phyloP scores from a whole-genome alignment of 306 rosid genomes.

The Cucurbita maxima region DNA sequence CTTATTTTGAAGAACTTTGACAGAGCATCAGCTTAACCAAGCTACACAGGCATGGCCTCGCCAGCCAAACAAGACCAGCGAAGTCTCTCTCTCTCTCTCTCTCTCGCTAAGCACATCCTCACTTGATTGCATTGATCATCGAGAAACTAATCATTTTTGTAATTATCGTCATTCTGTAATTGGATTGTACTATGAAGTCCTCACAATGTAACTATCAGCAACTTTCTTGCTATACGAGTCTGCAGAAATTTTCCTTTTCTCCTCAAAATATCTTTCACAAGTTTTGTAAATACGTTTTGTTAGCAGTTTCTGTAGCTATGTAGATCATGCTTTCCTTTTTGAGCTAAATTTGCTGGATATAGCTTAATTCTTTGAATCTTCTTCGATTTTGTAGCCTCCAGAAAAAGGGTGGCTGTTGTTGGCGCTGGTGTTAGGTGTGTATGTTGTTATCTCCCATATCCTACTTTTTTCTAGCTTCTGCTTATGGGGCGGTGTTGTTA shows the following conservation, averaged over 20 bases:
- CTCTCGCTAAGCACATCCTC: not conserved
- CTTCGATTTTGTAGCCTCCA: conserved; percentile 34
- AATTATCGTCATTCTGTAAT: not conserved
- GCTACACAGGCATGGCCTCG: conserved; percentile 30
- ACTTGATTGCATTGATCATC: not conserved
- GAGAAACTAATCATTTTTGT: not conserved
- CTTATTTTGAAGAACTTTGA: not conserved
- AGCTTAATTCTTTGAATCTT: not conserved
- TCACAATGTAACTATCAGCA: not conserved
- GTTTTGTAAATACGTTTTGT: not conserved
- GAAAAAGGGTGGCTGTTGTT: conserved; percentile 67
- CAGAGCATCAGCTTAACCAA: not conserved
- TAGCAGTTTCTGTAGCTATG: not conserved
- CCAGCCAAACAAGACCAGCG: conserved; percentile 21
- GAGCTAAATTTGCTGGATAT: not conserved
- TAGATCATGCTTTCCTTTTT: not conserved
- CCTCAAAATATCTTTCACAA: not conserved
- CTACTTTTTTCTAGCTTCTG: not conserved
- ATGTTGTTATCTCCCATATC: not conserved
- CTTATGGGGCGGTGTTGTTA: not conserved
- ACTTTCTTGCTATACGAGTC: not conserved
- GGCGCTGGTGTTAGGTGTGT: conserved; percentile 93
- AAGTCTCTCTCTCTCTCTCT: conserved; percentile 11
- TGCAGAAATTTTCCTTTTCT: not conserved
- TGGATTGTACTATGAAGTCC: not conserved